Base-by-base conservation (phyloP, 371 early-diverging fungal genomes). In the Coemansia sp. region DNA sequence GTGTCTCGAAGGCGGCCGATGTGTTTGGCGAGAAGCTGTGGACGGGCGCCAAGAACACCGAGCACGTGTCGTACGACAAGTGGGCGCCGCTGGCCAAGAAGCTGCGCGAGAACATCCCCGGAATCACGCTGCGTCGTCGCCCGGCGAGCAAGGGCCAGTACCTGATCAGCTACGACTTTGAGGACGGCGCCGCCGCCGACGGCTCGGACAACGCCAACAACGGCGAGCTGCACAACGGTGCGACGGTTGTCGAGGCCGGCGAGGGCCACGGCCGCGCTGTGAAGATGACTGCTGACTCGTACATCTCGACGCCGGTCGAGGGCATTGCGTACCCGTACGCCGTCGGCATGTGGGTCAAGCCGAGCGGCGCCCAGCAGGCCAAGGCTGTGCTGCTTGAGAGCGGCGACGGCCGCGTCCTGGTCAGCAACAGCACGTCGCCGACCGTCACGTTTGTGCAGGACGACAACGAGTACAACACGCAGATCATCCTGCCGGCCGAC, bases 41-140 rank as follows among this genome's bases (percentile, higher is more conserved):
- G 69, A 14, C 69, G 8, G 69, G 69, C 8, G 18, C 59, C 47
- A 62, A 59, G 60, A 63, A 56, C 63, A 29, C 44, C 12, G 60
- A 59, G 51, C 36, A 34, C 12, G 31, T 66, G n/a, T 37, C 71
- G 14, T 70, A 66, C 34, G 71, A 66, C 53, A 46, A 70, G 54
- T 70, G 71, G 71, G 66, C 66, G 38, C 66, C 71, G 14, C 55
- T 62, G 38, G 71, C 71, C 39, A 70, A 66, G 71, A 70, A 70
- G 57, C 67, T 70, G 37, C 71, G 66, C 58, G 71, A 70, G 58
- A 70, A 62, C 62, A 70, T 70, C 34, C 71, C 71, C 1, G 71
- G 71, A 6, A 58, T 70, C 49, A 66, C 71, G n/a, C 66, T 70
- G 54, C 54, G 34, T 1, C 71, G 61, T 29, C 66, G 71, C 10